Conservation (phyloP, 2,329 filamentous ascomycete species). For the Biscogniauxia sp. region DNA sequence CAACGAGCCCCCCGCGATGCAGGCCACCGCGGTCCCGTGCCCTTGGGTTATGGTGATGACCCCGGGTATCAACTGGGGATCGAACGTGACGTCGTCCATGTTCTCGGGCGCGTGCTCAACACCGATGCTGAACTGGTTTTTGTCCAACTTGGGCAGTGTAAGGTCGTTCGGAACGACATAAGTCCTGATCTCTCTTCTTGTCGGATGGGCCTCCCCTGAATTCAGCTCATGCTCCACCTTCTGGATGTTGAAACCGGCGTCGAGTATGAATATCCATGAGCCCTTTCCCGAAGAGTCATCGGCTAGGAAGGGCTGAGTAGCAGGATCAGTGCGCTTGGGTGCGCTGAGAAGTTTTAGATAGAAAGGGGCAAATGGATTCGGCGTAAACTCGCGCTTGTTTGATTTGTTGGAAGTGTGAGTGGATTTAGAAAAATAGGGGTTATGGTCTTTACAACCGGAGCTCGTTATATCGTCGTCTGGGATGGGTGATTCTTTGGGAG, state of each 20-base stretch:
- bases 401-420: background rate
- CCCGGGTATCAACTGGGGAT: background rate
- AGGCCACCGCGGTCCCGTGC: background rate
- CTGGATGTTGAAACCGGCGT: background rate
- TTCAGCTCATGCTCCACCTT: background rate
- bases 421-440: background rate
- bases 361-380: background rate
- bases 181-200: conserved; percentile 1
- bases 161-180: conserved; percentile 1
- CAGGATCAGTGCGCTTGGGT: background rate
- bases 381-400: background rate
- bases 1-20: background rate
- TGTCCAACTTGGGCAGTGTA: background rate
- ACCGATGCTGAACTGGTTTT: background rate
- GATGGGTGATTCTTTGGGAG: background rate
- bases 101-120: background rate
- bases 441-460: background rate
- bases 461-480: background rate
- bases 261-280: conserved; percentile 1
- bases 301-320: background rate
- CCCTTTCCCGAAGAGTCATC: background rate
- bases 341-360: background rate
- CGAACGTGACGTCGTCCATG: background rate
- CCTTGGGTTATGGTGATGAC: background rate
- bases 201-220: background rate